Evolutionary conservation across 768 basidiomycete species (phyloP), one percentile per base, ranked within the genome.

Genomic region (Collybia sordida): DNA sequence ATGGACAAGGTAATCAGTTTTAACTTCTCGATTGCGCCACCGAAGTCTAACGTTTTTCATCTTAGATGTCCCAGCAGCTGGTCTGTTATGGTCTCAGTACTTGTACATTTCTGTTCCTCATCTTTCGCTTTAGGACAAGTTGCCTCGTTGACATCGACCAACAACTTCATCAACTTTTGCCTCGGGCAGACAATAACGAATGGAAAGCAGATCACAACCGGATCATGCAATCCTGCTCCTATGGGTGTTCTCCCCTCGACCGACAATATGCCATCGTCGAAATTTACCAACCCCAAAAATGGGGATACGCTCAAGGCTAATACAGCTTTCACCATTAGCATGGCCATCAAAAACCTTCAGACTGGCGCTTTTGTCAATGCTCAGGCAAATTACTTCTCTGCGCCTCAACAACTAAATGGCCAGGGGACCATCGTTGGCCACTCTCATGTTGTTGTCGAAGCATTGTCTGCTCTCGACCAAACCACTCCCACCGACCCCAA

Each of bases 81-180:
- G 39, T 41, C 12, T 3, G 39, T 41, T 21, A 2, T 21, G 9
- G 37, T 45, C 18, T 27, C 35, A 0, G 34, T 12, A n/a, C 14
- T 14, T 9, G 9, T 11, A 28, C 12, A 22, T 25, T 21, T 41
- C 39, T 6, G 3, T 37, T 58, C 14, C 21, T 40, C 17, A 49
- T 40, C 17, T 11, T 41, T 8, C 0, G 14, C 9, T 14, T 52
- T 72, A 46, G 82, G 80, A 23, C 75, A 84, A 64, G 74, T 75
- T 19, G 69, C 81, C 12, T 85, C 83, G 5, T 65, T 81, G 6
- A 83, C 79, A 0, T 84, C 84, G n/a, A 65, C 64, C 40, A 85
- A 89, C 70, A 89, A 89, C 72, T 90, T 85, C 64, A 86, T 86
- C 68, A 85, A 86, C 69, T 84, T 72, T 63, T 86, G 86, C 57